Base-by-base conservation (phyloP, 257 asterid genomes). In the Salvia hispanica region DNA sequence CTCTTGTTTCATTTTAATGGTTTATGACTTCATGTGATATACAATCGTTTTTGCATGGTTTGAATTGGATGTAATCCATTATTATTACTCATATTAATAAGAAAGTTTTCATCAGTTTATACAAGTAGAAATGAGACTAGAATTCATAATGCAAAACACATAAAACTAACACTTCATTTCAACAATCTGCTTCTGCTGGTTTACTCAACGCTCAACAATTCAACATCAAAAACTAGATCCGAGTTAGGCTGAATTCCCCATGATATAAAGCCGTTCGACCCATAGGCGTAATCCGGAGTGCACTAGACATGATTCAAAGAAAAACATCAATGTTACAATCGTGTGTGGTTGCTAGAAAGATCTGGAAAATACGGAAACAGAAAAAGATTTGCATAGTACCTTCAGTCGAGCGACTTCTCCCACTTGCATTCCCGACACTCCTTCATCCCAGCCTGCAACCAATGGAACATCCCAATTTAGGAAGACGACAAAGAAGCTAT, bases 241-340 rank as follows among this genome's bases (percentile, higher is more conserved):
- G 97, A 85, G 79, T 92, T 83, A 9, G 98, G 95, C 76, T 86
- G 90, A 72, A 92, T 92, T 21, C 98, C 98, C 97, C 96, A 92
- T 25, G 91, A 91, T 57, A 89, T 88, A 48, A 92, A 92, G 55
- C 98, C 98, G 58, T 63, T 43, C 4, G 86, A 45, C 1, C 97
- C 98, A 60, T 92, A 92, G 2, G 91, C 98, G 68, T 90, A 92
- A 78, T 92, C 97, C 18, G 96, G 96, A 13, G 98, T 64, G 85
- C 98, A 92, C 98, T 92, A 89, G 83, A 62, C 4, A 60, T 12
- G 15, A 73, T 69, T 2, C 2, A 15, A 61, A 80, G 9, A 15
- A 5, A 74, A 21, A 5, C 18, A 71, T n/a, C n/a, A n/a, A n/a
- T n/a, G n/a, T n/a, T n/a, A n/a, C n/a, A n/a, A n/a, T n/a, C n/a